A percentile compares a stretch with the other conserved stretches of the same genome.
phyloP scores from a whole-genome alignment of 768 basidiomycete species.

The Leccinum obscurum region DNA sequence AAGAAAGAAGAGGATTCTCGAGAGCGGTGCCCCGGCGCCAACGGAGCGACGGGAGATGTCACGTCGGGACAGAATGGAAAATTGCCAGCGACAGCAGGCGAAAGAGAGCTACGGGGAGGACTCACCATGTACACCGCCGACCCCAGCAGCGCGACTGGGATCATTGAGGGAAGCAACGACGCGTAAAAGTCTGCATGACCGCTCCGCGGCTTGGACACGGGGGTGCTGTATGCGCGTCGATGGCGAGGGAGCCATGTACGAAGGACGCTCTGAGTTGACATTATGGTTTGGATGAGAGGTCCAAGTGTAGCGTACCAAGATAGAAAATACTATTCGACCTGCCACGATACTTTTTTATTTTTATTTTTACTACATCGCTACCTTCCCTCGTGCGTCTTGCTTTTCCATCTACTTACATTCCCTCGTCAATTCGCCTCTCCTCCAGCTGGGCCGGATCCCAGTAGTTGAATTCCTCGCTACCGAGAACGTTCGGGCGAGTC shows the following conservation, averaged over 20 bases:
- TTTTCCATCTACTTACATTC: background rate
- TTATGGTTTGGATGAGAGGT: background rate
- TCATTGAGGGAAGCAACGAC: conserved; percentile 70
- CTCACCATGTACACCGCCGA: conserved; percentile 77
- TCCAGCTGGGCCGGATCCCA: conserved; percentile 14
- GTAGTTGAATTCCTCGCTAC: conserved; percentile 2
- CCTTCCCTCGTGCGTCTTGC: background rate
- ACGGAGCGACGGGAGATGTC: conserved; percentile 3
- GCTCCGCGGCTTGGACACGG: conserved; percentile 31
- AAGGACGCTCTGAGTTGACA: conserved; percentile 2
- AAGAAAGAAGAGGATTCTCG: conserved; percentile 5
- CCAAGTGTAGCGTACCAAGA: conserved; percentile 1
- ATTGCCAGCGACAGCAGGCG: conserved; percentile 5
- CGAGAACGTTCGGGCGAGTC: background rate
- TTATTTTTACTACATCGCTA: background rate
- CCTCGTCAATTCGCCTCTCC: conserved; percentile 2
- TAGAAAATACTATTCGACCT: conserved; percentile 1
- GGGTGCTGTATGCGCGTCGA: conserved; percentile 9
- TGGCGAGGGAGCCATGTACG: background rate
- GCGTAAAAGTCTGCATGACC: conserved; percentile 69
- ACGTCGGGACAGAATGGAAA: background rate
- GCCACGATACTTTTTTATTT: background rate
- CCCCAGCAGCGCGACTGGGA: conserved; percentile 75
- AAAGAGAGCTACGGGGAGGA: background rate
- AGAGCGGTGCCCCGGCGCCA: conserved; percentile 12